Evolutionary conservation across 1,284 basidiomycete genomes (phyloP).

Genomic region (Sporisorium iseilematis-ciliati): DNA sequence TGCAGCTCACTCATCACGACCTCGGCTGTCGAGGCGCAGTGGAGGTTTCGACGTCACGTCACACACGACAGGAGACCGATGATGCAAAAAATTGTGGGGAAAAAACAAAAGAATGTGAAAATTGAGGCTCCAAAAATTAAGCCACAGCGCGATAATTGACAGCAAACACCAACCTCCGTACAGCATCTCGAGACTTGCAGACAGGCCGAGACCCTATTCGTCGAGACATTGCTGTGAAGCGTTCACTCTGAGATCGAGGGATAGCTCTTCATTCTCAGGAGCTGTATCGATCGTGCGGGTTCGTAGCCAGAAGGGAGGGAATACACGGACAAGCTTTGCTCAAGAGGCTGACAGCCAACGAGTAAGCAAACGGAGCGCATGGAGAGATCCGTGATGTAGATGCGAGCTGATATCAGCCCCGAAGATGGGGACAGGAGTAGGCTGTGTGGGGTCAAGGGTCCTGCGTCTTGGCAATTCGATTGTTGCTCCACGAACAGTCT

Average conservation of each 20-base stretch:
- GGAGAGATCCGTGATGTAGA: not conserved
- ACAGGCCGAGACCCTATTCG: not conserved
- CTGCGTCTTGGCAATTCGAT: not conserved
- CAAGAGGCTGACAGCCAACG: too few relatives aligned
- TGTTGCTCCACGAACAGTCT: not conserved
- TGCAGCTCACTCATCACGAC: constrained; percentile 2
- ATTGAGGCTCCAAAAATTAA: not conserved
- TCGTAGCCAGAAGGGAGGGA: not conserved
- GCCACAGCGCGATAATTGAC: not conserved
- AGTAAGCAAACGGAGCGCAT: not conserved
- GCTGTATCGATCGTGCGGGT: not conserved
- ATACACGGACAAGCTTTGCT: not conserved
- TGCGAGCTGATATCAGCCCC: not conserved
- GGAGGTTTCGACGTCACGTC: constrained; percentile 2
- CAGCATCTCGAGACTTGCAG: too few relatives aligned
- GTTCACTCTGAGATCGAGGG: too few relatives aligned
- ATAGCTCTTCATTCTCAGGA: not conserved
- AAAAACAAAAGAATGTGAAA: constrained; percentile 3
- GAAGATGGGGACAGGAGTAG: not conserved
- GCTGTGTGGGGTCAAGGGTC: constrained; percentile 1
- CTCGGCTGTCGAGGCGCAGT: constrained; percentile 3
- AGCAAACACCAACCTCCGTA: not conserved
- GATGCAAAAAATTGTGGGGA: not conserved
- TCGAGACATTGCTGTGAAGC: not conserved
- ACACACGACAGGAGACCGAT: not conserved